Percentiles rank a stretch among this genome's conserved stretches.
Evolutionary conservation across 371 early-diverging fungal species (phyloP).

Genomic region (Zopfochytrium polystomum): DNA sequence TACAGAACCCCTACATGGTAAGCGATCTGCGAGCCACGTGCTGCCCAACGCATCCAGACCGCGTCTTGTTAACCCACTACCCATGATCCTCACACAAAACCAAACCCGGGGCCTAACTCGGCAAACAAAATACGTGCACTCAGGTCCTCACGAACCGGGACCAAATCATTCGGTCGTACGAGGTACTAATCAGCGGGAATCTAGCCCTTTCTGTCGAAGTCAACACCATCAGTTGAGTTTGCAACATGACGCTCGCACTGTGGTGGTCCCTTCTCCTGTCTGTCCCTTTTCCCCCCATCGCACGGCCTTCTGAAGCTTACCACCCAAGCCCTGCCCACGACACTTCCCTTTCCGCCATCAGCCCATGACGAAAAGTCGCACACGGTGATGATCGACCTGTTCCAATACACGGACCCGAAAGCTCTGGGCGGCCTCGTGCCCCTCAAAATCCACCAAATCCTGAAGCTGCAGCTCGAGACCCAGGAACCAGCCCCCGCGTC

Average conservation of each 20-base stretch:
- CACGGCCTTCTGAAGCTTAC: not conserved
- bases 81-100: not conserved
- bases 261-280: not conserved
- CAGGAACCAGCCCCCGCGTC: conserved; percentile 9
- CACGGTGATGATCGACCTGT: conserved; percentile 26
- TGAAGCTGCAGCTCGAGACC: conserved; percentile 42
- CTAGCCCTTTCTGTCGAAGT: conserved; percentile 29
- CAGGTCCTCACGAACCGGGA: conserved; percentile 33
- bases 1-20: conserved; percentile 45
- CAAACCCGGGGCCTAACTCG: not conserved
- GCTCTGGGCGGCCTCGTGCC: conserved; percentile 45
- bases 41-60: not conserved
- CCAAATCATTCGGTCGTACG: conserved; percentile 37
- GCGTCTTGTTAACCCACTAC: not conserved
- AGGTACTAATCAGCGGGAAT: conserved; percentile 31
- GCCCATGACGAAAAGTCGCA: conserved; percentile 30
- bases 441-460: conserved; percentile 39
- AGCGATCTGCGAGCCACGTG: not conserved
- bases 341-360: conserved; percentile 1
- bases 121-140: not conserved
- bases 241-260: not conserved
- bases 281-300: not conserved
- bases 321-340: conserved; percentile 7
- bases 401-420: conserved; percentile 37
- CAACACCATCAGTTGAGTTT: conserved; percentile 25